Percentiles rank a stretch among this genome's conserved stretches.
Evolutionary conservation across 768 basidiomycete genomes (phyloP).

Genomic region (Lactifluus subvellereus): DNA sequence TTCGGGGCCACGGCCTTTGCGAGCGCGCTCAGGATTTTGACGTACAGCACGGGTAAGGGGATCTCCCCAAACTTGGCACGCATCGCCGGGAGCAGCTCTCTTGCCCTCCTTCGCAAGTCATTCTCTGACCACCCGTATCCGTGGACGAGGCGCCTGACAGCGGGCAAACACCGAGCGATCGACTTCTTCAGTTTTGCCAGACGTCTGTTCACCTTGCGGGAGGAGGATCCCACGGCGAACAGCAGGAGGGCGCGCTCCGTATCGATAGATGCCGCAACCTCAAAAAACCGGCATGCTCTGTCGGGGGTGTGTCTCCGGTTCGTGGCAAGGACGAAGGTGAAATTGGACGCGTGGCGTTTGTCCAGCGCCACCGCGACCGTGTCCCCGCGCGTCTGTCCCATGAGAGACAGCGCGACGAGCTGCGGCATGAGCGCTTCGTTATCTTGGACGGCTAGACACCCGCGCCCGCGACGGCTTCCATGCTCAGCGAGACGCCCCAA

Average conservation of each 20-base stretch:
- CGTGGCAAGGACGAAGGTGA: conserved; percentile 19
- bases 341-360: conserved; percentile 11
- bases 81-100: conserved; percentile 14
- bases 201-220: conserved; percentile 16
- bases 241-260: conserved; percentile 4
- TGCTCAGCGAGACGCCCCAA: conserved; percentile 3
- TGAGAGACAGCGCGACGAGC: conserved; percentile 17
- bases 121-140: conserved; percentile 11
- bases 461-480: conserved; percentile 10
- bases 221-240: conserved; percentile 9
- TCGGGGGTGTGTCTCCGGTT: conserved; percentile 10
- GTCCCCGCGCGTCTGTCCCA: conserved; percentile 19
- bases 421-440: conserved; percentile 17
- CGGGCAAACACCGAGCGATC: conserved; percentile 9
- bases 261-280: conserved; percentile 8
- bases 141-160: conserved; percentile 6
- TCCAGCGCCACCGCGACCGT: conserved; percentile 21
- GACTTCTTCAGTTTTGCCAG: conserved; percentile 14
- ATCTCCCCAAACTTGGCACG: conserved; percentile 13
- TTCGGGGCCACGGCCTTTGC: conserved; percentile 1
- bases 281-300: conserved; percentile 15
- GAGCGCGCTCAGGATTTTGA: conserved; percentile 13
- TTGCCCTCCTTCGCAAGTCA: conserved; percentile 16
- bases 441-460: conserved; percentile 17
- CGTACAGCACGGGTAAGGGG: conserved; percentile 2